Conservation (phyloP, 371 early-diverging fungal genomes). For the Nematocida homosporus region DNA sequence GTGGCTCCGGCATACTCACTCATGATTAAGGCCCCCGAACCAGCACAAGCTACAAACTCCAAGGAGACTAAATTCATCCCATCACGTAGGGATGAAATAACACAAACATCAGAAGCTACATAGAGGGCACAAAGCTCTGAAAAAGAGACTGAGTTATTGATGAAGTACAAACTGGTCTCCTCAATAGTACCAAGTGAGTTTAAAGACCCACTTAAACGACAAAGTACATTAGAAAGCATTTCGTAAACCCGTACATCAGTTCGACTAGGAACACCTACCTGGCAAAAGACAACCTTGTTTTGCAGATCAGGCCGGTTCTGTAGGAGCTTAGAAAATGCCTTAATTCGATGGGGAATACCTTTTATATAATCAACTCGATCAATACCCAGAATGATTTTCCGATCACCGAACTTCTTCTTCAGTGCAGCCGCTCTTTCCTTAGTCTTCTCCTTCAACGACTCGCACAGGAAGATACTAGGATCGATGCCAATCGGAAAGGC, state of each 20-base stretch:
- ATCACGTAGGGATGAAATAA: slow-evolving; percentile 91
- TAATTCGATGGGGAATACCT: slow-evolving; percentile 95
- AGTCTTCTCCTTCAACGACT: slow-evolving; percentile 70
- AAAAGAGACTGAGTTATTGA: slow-evolving; percentile 88
- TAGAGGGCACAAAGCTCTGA: slow-evolving; percentile 90
- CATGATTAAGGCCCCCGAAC: slow-evolving; percentile 86
- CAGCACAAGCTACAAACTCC: slow-evolving; percentile 85
- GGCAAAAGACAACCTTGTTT: slow-evolving; percentile 79
- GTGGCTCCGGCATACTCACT: slow-evolving; percentile 98
- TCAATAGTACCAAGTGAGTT: slow-evolving; percentile 91
- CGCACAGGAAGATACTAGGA: slow-evolving; percentile 77
- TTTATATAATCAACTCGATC: slow-evolving; percentile 99
- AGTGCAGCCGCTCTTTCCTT: slow-evolving; percentile 73
- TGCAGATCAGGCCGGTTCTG: slow-evolving; percentile 81
- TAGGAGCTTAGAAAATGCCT: slow-evolving; percentile 85
- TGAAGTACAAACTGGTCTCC: slow-evolving; percentile 88
- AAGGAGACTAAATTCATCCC: slow-evolving; percentile 98
- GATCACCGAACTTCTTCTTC: slow-evolving; percentile 76
- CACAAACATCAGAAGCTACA: slow-evolving; percentile 84
- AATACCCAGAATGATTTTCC: slow-evolving; percentile 88
- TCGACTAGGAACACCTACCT: slow-evolving; percentile 92
- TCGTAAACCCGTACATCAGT: slow-evolving; percentile 89
- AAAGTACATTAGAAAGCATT: slow-evolving; percentile 78
- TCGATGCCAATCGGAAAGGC: slow-evolving; percentile 98
- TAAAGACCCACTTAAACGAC: slow-evolving; percentile 86